Base-by-base conservation (phyloP, 108 stramenopile species). In the Fistulifera solaris region DNA sequence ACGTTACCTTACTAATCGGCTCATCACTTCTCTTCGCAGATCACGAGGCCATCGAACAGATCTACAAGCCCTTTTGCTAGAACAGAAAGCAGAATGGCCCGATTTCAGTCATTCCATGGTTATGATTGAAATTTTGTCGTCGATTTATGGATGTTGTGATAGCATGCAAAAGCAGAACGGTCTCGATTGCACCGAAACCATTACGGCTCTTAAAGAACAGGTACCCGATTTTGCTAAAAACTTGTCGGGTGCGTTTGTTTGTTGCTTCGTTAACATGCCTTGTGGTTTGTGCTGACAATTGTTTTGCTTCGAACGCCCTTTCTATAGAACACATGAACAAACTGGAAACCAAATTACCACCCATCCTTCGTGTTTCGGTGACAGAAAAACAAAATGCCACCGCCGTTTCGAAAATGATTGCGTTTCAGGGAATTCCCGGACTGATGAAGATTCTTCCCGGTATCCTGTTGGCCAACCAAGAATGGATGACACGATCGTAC, bases 401-500 rank as follows among this genome's bases (percentile, higher is more conserved):
- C 24, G 49, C 49, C 12, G 49, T 50, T 19, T 15, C 23, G 12
- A 19, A 50, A 24, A 50, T 50, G 23, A 50, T 50, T 24, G 24
- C 23, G 23, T 22, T 24, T 24, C 24, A 15, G 15, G 49, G 49
- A 13, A 26, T 50, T 22, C 24, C 18, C 4, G 49, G 49, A 19
- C 23, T 50, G 4, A 19, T 13, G 26, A 50, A 22, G 21, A 26
- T 26, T 22, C 23, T 50, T 50, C 49, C 49, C 1, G 49, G 49
- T 15, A 26, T 50, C 1, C 4, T 50, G 2, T 12, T 24, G 49
- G 49, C 49, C 49, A 50, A 15, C 4, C 49, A 50, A 2, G 49
- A 50, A 19, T 50, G 49, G 49, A 26, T 26, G 22, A 50, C 49
- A 15, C 24, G 26, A 19, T 22, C 18, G 23, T 26, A 50, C 49